Evolutionary conservation across 2,329 filamentous ascomycete species (phyloP).

Genomic region (Aspergillus caelatus): DNA sequence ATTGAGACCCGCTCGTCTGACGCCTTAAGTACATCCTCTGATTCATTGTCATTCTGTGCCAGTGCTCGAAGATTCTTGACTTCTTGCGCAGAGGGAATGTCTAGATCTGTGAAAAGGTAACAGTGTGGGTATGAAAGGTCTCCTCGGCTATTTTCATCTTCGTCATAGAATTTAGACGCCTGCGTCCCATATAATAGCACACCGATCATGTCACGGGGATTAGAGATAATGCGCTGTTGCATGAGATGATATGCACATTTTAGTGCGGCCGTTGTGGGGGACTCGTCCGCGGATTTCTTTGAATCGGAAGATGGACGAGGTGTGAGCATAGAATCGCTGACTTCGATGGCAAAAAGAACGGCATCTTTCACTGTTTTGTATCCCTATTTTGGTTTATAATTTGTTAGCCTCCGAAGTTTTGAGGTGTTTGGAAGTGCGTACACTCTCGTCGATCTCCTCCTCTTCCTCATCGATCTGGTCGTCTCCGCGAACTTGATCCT

Average conservation of each 20-base stretch:
- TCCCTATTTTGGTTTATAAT: conserved; percentile 56
- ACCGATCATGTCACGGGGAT: conserved; percentile 96
- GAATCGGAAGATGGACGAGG: conserved; percentile 64
- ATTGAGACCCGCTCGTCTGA: conserved; percentile 73
- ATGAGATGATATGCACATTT: conserved; percentile 95
- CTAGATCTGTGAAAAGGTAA: conserved; percentile 85
- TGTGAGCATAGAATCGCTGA: conserved; percentile 84
- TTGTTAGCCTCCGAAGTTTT: conserved; percentile 1
- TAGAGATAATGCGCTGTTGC: conserved; percentile 97
- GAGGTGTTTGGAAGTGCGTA: conserved; percentile 24
- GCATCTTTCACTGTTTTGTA: conserved; percentile 96
- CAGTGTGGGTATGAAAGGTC: conserved; percentile 81
- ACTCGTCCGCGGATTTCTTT: conserved; percentile 78
- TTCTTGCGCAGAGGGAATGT: conserved; percentile 82
- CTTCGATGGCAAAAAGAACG: conserved; percentile 93
- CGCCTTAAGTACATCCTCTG: conserved; percentile 69
- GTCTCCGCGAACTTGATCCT: conserved; percentile 41
- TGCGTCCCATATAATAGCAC: conserved; percentile 89
- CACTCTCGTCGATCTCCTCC: conserved; percentile 50
- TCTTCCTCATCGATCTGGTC: conserved; percentile 49
- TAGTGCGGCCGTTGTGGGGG: conserved; percentile 77
- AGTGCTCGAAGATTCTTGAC: conserved; percentile 77
- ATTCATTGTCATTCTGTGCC: conserved; percentile 76
- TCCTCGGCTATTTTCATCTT: conserved; percentile 59
- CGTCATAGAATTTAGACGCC: conserved; percentile 75